phyloP scores from a whole-genome alignment of 2,329 filamentous ascomycete species.

The Claviceps citrina region DNA sequence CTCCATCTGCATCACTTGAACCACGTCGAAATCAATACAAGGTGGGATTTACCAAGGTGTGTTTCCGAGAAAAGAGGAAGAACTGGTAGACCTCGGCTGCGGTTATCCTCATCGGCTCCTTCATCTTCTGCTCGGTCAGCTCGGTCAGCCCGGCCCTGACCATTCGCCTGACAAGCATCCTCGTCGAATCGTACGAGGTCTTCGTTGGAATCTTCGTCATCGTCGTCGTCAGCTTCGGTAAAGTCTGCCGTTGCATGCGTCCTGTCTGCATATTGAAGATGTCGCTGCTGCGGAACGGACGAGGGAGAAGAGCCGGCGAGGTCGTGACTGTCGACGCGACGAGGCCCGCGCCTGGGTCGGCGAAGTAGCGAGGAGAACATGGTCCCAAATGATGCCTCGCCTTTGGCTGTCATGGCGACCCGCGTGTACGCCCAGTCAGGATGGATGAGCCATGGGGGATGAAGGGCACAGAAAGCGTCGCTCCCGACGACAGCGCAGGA shows the following conservation, averaged over 20 bases:
- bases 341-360: slow-evolving; percentile 18
- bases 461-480: slow-evolving; percentile 2
- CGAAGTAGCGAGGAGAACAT: slow-evolving; percentile 25
- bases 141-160: slow-evolving; percentile 33
- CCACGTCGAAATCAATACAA: not conserved
- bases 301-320: slow-evolving; percentile 19
- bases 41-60: slow-evolving; percentile 47
- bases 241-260: slow-evolving; percentile 48
- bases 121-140: slow-evolving; percentile 19
- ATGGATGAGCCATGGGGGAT: slow-evolving; percentile 12
- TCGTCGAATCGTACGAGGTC: slow-evolving; percentile 22
- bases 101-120: slow-evolving; percentile 21
- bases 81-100: slow-evolving; percentile 24
- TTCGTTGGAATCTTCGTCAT: slow-evolving; percentile 26
- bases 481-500: not conserved
- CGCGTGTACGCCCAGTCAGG: slow-evolving; percentile 11
- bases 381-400: slow-evolving; percentile 8
- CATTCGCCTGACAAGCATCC: slow-evolving; percentile 30
- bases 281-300: slow-evolving; percentile 14
- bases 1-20: too few species aligned
- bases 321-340: slow-evolving; percentile 18
- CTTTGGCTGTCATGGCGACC: slow-evolving; percentile 6
- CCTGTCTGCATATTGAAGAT: slow-evolving; percentile 14
- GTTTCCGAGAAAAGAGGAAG: slow-evolving; percentile 69
- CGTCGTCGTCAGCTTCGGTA: slow-evolving; percentile 47